Percentiles rank a stretch among this genome's conserved stretches.
phyloP scores from a whole-genome alignment of 345 rosid genomes.

The Barbarea vulgaris region DNA sequence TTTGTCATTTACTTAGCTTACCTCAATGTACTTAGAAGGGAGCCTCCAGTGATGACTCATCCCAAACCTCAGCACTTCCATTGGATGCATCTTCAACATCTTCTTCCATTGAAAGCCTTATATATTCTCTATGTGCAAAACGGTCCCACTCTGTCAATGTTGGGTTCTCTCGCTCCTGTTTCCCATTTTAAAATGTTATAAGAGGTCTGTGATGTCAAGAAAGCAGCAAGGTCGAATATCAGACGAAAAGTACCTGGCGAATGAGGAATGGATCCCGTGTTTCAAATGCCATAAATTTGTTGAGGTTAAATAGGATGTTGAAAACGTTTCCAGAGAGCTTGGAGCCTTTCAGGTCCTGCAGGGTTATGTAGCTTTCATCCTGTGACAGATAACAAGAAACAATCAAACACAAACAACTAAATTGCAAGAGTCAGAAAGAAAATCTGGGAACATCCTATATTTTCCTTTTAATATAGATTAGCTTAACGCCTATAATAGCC shows the following conservation, averaged over 20 bases:
- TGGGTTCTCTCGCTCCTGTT: slow-evolving; percentile 96
- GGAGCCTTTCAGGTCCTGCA: slow-evolving; percentile 73
- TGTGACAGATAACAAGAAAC: slow-evolving; percentile 43
- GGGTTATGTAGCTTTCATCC: slow-evolving; percentile 67
- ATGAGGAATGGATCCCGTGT: slow-evolving; percentile 95
- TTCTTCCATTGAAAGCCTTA: slow-evolving; percentile 97
- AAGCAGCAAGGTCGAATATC: neutral
- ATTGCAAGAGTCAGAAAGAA: neutral
- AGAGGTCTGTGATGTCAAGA: neutral
- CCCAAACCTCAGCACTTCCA: slow-evolving; percentile 99
- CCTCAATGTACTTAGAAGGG: slow-evolving; percentile 70
- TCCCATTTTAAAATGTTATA: slow-evolving; percentile 10
- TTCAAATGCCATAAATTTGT: slow-evolving; percentile 97
- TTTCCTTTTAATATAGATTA: neutral
- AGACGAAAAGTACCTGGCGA: slow-evolving; percentile 66
- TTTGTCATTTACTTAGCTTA: slow-evolving; percentile 44
- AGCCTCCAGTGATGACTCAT: slow-evolving; percentile 95
- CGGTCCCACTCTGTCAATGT: slow-evolving; percentile 98
- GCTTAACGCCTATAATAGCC: neutral
- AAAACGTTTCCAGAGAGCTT: slow-evolving; percentile 89
- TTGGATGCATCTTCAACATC: slow-evolving; percentile 97
- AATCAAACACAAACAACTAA: slow-evolving; percentile 6
- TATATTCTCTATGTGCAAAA: slow-evolving; percentile 96
- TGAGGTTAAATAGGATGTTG: slow-evolving; percentile 94
- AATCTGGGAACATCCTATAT: neutral